Base-by-base conservation (phyloP, 352 stramenopile genomes). In the Blastocystis sp. region DNA sequence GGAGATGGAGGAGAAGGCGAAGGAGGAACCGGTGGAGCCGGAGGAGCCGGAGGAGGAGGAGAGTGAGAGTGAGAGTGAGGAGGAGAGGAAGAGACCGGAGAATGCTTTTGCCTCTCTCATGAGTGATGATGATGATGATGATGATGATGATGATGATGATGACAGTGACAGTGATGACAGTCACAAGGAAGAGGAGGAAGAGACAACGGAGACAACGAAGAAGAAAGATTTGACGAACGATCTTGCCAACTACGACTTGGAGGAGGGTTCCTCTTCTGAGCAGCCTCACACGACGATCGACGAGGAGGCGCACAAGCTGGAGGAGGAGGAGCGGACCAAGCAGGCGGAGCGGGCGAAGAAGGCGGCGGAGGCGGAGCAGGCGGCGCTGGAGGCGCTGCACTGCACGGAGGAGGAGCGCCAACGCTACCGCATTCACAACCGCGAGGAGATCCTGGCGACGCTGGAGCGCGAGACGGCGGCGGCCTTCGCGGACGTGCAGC, bases 381-480 rank as follows among this genome's bases (percentile, higher is more conserved):
- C 19, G 53, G 7, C 41, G 41, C 9, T 81, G 53, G 28, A 74
- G 17, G n/a, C 17, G 7, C 28, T 81, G 71, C 28, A 76, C 34
- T 19, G 11, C 10, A 76, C 60, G 17, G 2, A 86, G 43, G 70
- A 89, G 56, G 23, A 52, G 53, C 74, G 91, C 52, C 79, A 86
- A 40, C 90, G 89, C 34, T 94, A 93, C 87, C 91, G 92, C 0
- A 90, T 95, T 43, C 88, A 95, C 1, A 93, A 91, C 70, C 92
- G 93, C 70, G 86, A 92, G 5, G 92, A 96, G 62, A 89, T 96
- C 76, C 90, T 96, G 2, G 92, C 92, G 3, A 93, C 93, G 77
- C 81, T 96, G 62, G 91, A 90, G 1, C 76, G 86, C 9, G 91
- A 94, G 59, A 92, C 93, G 23, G 81, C 89, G 0, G 89, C 91